Conservation (phyloP, 2,329 filamentous ascomycete genomes). For the Pseudogymnoascus sp. region DNA sequence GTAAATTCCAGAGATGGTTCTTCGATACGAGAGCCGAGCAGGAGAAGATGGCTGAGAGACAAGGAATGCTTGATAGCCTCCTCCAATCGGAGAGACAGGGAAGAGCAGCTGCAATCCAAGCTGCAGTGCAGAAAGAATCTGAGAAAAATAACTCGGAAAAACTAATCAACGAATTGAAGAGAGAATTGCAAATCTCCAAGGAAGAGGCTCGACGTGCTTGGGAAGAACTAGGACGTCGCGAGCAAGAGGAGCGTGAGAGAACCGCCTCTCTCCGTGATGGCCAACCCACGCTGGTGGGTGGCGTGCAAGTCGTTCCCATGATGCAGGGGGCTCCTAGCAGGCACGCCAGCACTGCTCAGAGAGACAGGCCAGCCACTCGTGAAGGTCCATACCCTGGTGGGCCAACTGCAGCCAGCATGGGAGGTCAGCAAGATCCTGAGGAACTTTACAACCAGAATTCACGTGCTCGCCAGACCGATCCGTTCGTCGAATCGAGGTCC, state of each 20-base stretch:
- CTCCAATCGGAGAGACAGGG: slow-evolving; percentile 67
- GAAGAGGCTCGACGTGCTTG: slow-evolving; percentile 92
- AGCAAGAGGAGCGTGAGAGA: slow-evolving; percentile 86
- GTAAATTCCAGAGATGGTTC: slow-evolving; percentile 98
- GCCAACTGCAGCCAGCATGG: slow-evolving; percentile 15
- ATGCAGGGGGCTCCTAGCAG: slow-evolving; percentile 58
- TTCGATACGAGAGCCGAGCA: slow-evolving; percentile 87
- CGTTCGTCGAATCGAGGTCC: slow-evolving; percentile 43
- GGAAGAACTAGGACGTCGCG: slow-evolving; percentile 89
- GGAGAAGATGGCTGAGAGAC: slow-evolving; percentile 74
- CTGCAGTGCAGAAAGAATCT: slow-evolving; percentile 57
- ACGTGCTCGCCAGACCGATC: slow-evolving; percentile 41
- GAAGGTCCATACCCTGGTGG: slow-evolving; percentile 36
- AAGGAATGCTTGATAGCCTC: slow-evolving; percentile 67
- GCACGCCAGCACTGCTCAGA: slow-evolving; percentile 35
- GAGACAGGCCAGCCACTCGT: slow-evolving; percentile 35
- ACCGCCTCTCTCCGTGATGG: slow-evolving; percentile 80
- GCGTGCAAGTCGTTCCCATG: slow-evolving; percentile 94
- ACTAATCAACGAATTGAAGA: slow-evolving; percentile 79
- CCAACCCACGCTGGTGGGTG: slow-evolving; percentile 79
- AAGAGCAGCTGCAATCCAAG: slow-evolving; percentile 57
- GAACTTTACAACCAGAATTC: slow-evolving; percentile 23
- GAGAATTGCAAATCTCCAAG: slow-evolving; percentile 89
- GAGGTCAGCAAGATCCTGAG: slow-evolving; percentile 17
- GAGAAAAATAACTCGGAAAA: slow-evolving; percentile 66